A percentile compares a stretch with the other conserved stretches of the same genome.
phyloP scores from a whole-genome alignment of 257 asterid species.

The Asclepias syriaca region DNA sequence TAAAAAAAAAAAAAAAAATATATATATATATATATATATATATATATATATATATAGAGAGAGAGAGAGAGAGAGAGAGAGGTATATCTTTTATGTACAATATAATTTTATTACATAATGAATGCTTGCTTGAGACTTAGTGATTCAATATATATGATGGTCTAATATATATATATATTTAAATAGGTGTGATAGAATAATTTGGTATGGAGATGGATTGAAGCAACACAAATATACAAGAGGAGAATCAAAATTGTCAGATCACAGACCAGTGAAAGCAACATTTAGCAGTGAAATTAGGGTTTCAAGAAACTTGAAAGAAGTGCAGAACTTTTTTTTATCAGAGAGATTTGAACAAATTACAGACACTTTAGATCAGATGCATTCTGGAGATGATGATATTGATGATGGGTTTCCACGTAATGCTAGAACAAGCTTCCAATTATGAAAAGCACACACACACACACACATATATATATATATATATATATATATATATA shows the following conservation, averaged over 20 bases:
- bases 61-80: too few species aligned
- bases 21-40: too few species aligned
- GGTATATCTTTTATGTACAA: too few species aligned
- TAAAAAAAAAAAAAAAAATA: too few species aligned
- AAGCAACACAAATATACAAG: constrained; percentile 46
- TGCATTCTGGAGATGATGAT: constrained; percentile 17
- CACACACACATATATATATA: too few species aligned
- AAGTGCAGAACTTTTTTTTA: constrained; percentile 34
- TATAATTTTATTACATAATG: too few species aligned
- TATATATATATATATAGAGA: too few species aligned
- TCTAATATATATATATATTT: too few species aligned
- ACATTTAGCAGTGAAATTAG: constrained; percentile 38
- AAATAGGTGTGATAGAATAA: constrained; percentile 65
- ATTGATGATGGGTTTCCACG: constrained; percentile 17
- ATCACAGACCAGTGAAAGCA: constrained; percentile 59
- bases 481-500: neutral
- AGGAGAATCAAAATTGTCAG: constrained; percentile 56
- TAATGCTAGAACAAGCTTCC: constrained; percentile 20
- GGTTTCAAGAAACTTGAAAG: constrained; percentile 28
- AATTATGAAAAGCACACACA: neutral
- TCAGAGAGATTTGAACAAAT: constrained; percentile 40
- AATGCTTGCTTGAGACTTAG: too few species aligned
- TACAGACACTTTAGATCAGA: constrained; percentile 15
- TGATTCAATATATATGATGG: too few species aligned
- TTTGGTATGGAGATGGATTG: constrained; percentile 57